phyloP scores from a whole-genome alignment of 208 protist species.

The Histomonas meleagridis region DNA sequence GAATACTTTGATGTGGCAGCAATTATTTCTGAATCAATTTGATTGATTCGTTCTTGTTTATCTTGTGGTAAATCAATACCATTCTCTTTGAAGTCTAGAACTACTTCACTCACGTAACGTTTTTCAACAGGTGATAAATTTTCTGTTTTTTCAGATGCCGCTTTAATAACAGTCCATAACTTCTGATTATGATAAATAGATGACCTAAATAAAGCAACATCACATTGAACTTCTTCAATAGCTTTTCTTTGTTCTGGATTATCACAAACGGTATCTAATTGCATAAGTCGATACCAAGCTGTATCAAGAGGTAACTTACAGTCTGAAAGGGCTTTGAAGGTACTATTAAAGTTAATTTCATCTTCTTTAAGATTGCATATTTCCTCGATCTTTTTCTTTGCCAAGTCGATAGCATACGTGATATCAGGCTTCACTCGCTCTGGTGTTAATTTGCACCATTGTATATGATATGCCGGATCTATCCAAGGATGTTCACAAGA shows the following conservation, averaged over 20 bases:
- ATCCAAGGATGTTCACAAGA: constrained; percentile 25
- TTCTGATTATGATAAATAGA: neutral
- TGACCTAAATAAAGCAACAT: neutral
- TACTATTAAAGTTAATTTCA: neutral
- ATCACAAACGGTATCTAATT: neutral
- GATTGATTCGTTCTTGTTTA: neutral
- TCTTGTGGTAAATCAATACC: neutral
- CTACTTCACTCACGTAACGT: neutral
- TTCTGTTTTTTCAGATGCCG: neutral
- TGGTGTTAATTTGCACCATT: neutral
- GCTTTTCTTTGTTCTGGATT: neutral
- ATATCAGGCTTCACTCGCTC: neutral
- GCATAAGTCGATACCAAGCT: neutral
- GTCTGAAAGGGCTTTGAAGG: neutral
- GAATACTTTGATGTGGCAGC: neutral
- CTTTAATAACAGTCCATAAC: neutral
- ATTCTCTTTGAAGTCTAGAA: neutral
- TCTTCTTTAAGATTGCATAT: neutral
- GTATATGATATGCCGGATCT: neutral
- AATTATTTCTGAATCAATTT: neutral
- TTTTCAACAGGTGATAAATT: neutral
- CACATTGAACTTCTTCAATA: neutral
- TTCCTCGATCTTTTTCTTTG: neutral
- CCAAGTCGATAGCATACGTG: neutral
- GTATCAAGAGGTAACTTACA: neutral